A percentile compares a stretch with the other conserved stretches of the same genome.
These are phyloP conservation scores for Podospora comata DNA, from an alignment of 495 filamentous ascomycete species.

Conservation along the genomic window DNA sequence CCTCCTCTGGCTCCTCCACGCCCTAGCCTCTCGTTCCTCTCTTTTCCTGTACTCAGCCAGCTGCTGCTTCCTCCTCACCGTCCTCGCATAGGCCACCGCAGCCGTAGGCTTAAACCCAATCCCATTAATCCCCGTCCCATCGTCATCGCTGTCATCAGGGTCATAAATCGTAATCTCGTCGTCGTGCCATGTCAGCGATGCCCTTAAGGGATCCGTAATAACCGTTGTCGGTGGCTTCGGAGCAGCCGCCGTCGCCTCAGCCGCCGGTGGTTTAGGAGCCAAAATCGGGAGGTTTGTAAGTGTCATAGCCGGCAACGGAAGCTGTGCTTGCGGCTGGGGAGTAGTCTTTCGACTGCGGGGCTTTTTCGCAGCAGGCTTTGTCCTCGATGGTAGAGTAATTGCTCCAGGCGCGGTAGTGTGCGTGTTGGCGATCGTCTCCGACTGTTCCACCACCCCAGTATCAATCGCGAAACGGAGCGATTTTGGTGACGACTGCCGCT, in stretches of 20 bases:
- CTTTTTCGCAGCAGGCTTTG: constrained; percentile 26
- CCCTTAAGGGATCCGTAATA: constrained; percentile 50
- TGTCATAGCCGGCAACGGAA: constrained; percentile 26
- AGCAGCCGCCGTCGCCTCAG: not conserved
- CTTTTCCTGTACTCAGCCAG: constrained; percentile 78
- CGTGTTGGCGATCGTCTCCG: constrained; percentile 23
- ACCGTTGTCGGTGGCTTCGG: constrained; percentile 17
- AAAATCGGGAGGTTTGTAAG: not conserved
- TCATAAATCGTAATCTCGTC: constrained; percentile 81
- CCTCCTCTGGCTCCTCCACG: constrained; percentile 65
- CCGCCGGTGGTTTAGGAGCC: not conserved
- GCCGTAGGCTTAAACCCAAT: constrained; percentile 89
- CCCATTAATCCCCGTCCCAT: constrained; percentile 81
- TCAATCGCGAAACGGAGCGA: constrained; percentile 28
- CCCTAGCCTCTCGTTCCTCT: constrained; percentile 79
- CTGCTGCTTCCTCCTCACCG: constrained; percentile 74
- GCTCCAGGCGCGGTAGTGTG: constrained; percentile 5
- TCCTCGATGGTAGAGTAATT: constrained; percentile 20
- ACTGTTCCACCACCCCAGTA: constrained; percentile 28
- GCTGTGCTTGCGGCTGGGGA: constrained; percentile 30
- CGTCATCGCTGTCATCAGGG: constrained; percentile 67
- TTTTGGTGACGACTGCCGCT: constrained; percentile 9
- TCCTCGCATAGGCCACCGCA: constrained; percentile 71
- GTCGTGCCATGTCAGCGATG: constrained; percentile 74
- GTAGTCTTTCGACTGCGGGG: constrained; percentile 30